A percentile compares a stretch with the other conserved stretches of the same genome.
These are phyloP conservation scores for Vitis rotundifolia DNA, from an alignment of 164 flowering plant genomes.

Conservation along the genomic window DNA sequence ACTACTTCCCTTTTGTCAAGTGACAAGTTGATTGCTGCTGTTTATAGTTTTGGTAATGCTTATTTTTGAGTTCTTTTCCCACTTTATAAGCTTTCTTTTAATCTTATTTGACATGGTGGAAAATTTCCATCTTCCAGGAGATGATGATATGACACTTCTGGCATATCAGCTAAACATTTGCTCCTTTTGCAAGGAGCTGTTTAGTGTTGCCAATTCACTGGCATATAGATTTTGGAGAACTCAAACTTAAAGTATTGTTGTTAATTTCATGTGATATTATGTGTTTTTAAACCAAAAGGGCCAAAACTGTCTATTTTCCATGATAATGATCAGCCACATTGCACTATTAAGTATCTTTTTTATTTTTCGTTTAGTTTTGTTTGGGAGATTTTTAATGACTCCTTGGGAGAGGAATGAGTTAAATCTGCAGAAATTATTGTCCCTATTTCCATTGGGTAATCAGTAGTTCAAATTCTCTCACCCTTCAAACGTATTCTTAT, in stretches of 20 bases:
- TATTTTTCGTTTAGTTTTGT: too few relatives aligned
- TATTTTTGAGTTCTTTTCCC: neutral
- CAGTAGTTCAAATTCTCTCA: too few relatives aligned
- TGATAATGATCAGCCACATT: too few relatives aligned
- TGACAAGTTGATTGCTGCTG: constrained; percentile 1
- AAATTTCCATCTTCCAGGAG: neutral
- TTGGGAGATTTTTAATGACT: too few relatives aligned
- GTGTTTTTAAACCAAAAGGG: too few relatives aligned
- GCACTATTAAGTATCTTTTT: too few relatives aligned
- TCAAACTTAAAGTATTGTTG: neutral
- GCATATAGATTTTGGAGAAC: constrained; percentile 2
- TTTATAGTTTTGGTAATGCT: constrained; percentile 2
- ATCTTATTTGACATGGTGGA: neutral
- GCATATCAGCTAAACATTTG: neutral
- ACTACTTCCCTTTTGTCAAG: neutral
- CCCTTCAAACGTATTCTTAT: too few relatives aligned
- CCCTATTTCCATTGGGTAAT: too few relatives aligned
- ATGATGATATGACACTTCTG: neutral
- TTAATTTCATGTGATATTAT: too few relatives aligned
- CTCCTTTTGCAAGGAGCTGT: constrained; percentile 6
- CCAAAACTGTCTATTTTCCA: too few relatives aligned
- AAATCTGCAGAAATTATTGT: too few relatives aligned
- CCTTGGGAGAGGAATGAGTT: too few relatives aligned
- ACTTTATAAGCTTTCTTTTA: neutral
- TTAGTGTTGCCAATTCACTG: neutral